Evolutionary conservation across 2,329 filamentous ascomycete genomes (phyloP), one percentile per base, ranked within the genome.

Genomic region (Rugonectria rugulosa): DNA sequence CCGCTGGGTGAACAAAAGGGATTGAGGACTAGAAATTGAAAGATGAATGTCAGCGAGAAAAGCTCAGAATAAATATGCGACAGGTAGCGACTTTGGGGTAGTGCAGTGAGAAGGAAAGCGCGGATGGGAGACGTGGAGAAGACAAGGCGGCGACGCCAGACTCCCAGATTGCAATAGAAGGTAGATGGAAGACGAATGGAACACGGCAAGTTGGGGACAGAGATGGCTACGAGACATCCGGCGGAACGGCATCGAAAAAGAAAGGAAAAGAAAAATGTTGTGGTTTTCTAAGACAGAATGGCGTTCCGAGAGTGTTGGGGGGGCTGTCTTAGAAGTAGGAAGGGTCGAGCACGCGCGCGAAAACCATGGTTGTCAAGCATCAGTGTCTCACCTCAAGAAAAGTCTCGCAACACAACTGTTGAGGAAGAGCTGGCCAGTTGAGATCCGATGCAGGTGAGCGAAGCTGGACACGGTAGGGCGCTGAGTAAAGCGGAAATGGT

Each of bases 351-450:
- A 65, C 56, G 60, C 62, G 61, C 54, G 61, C 43, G 59, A 63
- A 57, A 58, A 65, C 50, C 59, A 65, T 65, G 65, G 62, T 60
- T 56, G 61, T 62, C 61, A 60, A 54, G 56, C 50, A 57, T 60
- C 57, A 54, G 47, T 56, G 56, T 55, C 63, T 66, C 62, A 62
- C 61, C 63, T 65, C 46, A 44, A 64, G n/a, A 54, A 54, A 57
- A 64, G 38, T 51, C 50, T 47, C 53, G 57, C 61, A 56, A 62
- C 53, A 53, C 36, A 42, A 62, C 51, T 19, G 36, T 27, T 38
- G 64, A 64, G 62, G 56, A 52, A 59, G 55, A 65, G 53, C 55
- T 53, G 62, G 49, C 59, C 58, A 59, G 55, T 59, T 58, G 49
- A 59, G 60, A 50, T 66, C 60, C 61, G 55, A 60, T 62, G 53